Base-by-base conservation (phyloP, 23 red algal species). In the Agarophyton chilense region DNA sequence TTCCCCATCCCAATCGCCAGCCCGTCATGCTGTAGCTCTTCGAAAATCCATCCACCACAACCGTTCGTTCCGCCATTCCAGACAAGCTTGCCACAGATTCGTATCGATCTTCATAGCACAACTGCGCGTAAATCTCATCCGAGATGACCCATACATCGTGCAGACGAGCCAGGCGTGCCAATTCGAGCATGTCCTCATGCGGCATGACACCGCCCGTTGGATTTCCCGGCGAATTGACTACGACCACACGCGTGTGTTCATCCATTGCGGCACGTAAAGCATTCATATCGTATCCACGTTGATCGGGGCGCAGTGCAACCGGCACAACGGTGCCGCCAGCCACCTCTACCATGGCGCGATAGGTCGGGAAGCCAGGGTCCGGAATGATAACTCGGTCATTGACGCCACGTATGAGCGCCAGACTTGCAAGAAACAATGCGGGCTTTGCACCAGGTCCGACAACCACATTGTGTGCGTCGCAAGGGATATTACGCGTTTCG, bases 11-110 rank as follows among this genome's bases (percentile, higher is more conserved):
- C 49, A 98, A 53, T 33, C 96, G 92, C 79, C 92, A 98, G 12
- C 96, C 96, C 6, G 96, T 98, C 96, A 98, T 98, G 43, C 89
- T 74, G 63, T 83, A 98, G 76, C 92, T 93, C 65, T 98, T 98
- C 22, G 96, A 98, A 85, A 98, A 94, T 3, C 96, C 96, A 64
- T 98, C 96, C 72, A 98, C 90, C 24, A 98, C 88, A 45, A 98
- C 87, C 0, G 92, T 95, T 13, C 96, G 86, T 11, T 87, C 88
- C 52, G 47, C 70, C 88, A 98, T 92, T 9, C 88, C 92, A 0
- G 79, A 58, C 44, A 93, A 40, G 19, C 67, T 92, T 13, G 41
- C 90, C 40, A 85, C 86, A 34, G 76, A 87, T 29, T 56, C 52
- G 70, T 71, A 82, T 12, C 29, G 18, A 3, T 81, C 92, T 2